Conservation (phyloP, 148 eudicot species). For the Silene uniflora region DNA sequence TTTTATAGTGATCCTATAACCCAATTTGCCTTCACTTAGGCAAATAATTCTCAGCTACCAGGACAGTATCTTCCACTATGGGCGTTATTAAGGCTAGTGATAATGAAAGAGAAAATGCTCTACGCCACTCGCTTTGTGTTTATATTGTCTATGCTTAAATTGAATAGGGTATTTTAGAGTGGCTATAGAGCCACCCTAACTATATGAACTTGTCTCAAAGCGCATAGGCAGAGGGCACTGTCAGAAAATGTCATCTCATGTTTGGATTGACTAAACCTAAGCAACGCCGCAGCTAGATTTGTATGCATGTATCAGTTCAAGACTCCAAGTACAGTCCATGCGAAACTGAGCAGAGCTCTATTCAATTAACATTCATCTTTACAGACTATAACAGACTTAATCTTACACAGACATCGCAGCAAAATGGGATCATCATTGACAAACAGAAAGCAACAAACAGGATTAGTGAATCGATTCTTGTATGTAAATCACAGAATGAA, state of each 20-base stretch:
- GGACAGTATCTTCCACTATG: neutral
- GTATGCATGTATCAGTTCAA: too few relatives aligned
- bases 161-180: too few relatives aligned
- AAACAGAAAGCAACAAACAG: too few relatives aligned
- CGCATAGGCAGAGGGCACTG: too few relatives aligned
- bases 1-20: neutral
- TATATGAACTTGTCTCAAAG: neutral
- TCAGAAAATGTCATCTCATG: neutral
- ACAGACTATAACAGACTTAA: neutral
- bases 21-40: neutral
- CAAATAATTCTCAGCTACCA: neutral
- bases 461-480: too few relatives aligned
- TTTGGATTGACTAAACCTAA: constrained; percentile 2
- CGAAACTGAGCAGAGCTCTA: neutral
- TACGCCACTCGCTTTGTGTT: too few relatives aligned
- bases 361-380: neutral
- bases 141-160: too few relatives aligned
- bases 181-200: neutral
- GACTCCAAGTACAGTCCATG: too few relatives aligned
- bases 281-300: neutral
- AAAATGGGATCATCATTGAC: too few relatives aligned
- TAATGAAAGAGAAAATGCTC: too few relatives aligned
- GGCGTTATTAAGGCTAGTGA: too few relatives aligned
- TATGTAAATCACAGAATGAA: neutral
- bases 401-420: neutral